A percentile compares a stretch with the other conserved stretches of the same genome.
These are phyloP conservation scores for Candida argentea DNA, from an alignment of 805 yeast genomes.

Conservation along the genomic window DNA sequence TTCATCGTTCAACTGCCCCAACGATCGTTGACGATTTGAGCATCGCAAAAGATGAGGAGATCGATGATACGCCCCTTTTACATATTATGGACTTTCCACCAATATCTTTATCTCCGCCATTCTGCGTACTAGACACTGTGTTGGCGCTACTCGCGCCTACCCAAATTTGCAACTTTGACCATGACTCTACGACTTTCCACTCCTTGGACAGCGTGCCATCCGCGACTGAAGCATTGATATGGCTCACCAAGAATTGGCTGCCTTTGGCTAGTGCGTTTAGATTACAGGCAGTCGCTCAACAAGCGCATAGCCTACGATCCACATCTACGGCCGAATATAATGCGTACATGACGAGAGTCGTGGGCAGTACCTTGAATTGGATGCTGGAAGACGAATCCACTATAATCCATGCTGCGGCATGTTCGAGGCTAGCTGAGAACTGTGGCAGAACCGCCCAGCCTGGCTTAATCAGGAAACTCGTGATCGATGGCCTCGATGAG, in stretches of 20 bases:
- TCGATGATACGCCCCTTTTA: slow-evolving; percentile 22
- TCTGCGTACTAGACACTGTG: slow-evolving; percentile 31
- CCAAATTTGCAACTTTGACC: slow-evolving; percentile 41
- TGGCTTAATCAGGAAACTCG: slow-evolving; percentile 50
- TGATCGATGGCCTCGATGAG: slow-evolving; percentile 18
- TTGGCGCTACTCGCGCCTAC: slow-evolving; percentile 41
- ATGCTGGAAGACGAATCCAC: slow-evolving; percentile 25
- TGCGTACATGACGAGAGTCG: slow-evolving; percentile 37
- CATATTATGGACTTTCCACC: slow-evolving; percentile 54
- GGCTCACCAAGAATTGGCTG: slow-evolving; percentile 35
- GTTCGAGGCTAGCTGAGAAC: slow-evolving; percentile 62
- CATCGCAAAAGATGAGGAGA: slow-evolving; percentile 6
- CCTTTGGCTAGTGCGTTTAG: slow-evolving; percentile 13
- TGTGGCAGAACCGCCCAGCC: slow-evolving; percentile 85
- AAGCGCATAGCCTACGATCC: slow-evolving; percentile 18
- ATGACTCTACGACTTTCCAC: slow-evolving; percentile 3
- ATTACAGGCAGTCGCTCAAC: slow-evolving; percentile 15
- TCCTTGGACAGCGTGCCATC: slow-evolving; percentile 5
- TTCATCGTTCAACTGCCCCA: neutral
- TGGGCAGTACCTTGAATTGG: slow-evolving; percentile 43
- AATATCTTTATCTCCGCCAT: slow-evolving; percentile 37
- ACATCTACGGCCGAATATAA: slow-evolving; percentile 28
- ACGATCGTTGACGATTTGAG: too few species aligned
- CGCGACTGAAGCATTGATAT: slow-evolving; percentile 22
- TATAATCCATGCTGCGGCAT: slow-evolving; percentile 42